Evolutionary conservation across 2,329 filamentous ascomycete species (phyloP).

Genomic region (Simplicillium aogashimaense): DNA sequence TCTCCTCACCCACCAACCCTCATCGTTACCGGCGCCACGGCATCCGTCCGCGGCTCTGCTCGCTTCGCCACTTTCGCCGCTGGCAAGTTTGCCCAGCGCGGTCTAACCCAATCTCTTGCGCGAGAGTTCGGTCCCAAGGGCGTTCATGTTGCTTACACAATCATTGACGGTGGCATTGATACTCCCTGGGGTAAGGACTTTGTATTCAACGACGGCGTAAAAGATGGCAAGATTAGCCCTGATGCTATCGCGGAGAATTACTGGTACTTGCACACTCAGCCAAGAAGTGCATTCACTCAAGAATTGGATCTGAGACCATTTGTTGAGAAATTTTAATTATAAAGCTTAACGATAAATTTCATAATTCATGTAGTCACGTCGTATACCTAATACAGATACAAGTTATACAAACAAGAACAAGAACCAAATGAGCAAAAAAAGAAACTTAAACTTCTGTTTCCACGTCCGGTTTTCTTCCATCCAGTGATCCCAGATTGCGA

Average conservation of each 20-base stretch:
- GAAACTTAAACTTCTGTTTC: conserved; percentile 58
- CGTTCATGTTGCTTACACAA: conserved; percentile 71
- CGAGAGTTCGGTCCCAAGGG: conserved; percentile 78
- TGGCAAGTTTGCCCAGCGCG: conserved; percentile 71
- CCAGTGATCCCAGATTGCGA: conserved; percentile 66
- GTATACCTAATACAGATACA: background rate
- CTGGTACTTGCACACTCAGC: conserved; percentile 76
- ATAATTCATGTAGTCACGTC: background rate
- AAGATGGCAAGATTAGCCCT: conserved; percentile 58
- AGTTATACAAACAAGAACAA: background rate
- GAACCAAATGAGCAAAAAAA: background rate
- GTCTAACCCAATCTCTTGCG: conserved; percentile 64
- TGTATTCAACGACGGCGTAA: conserved; percentile 31
- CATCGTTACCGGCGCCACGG: conserved; percentile 82
- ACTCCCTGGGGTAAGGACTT: conserved; percentile 57
- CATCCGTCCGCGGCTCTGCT: conserved; percentile 63
- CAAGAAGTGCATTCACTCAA: conserved; percentile 67
- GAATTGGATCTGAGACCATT: conserved; percentile 74
- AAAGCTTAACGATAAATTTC: background rate
- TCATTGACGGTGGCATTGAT: conserved; percentile 81
- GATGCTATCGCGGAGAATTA: conserved; percentile 80
- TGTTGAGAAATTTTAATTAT: conserved; percentile 69
- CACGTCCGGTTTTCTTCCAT: conserved; percentile 76
- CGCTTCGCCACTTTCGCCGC: conserved; percentile 62
- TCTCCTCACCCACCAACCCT: conserved; percentile 62